phyloP scores from a whole-genome alignment of 1,284 basidiomycete genomes.

The Tilletia horrida region DNA sequence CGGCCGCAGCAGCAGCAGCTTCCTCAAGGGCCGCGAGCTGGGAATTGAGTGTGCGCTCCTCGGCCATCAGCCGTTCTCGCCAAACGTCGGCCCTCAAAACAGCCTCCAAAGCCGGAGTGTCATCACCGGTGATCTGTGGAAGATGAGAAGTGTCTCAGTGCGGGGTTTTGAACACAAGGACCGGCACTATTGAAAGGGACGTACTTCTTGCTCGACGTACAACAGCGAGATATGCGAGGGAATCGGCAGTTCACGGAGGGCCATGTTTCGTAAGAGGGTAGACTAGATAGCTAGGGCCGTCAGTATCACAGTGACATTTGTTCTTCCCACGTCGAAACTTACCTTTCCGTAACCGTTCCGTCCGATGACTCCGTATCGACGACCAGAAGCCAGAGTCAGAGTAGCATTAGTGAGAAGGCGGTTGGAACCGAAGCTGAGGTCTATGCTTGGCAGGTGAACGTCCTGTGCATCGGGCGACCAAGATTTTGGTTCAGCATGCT shows the following conservation, averaged over 20 bases:
- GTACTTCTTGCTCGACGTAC: constrained; percentile 88
- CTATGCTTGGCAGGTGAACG: constrained; percentile 90
- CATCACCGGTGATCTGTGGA: constrained; percentile 72
- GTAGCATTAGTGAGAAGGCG: constrained; percentile 72
- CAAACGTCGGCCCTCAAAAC: constrained; percentile 69
- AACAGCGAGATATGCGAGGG: constrained; percentile 84
- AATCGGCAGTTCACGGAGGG: constrained; percentile 82
- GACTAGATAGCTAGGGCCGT: constrained; percentile 58
- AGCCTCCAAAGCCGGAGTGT: constrained; percentile 84
- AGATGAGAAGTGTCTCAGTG: background rate
- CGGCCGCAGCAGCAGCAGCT: constrained; percentile 33
- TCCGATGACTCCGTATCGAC: constrained; percentile 61
- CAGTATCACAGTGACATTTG: background rate
- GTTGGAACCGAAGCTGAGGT: constrained; percentile 70
- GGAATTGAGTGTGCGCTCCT: constrained; percentile 43
- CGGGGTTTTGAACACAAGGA: background rate
- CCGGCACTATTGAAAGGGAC: too few relatives aligned
- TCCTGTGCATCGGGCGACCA: constrained; percentile 58
- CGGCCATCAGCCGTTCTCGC: constrained; percentile 48
- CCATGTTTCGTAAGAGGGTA: constrained; percentile 90
- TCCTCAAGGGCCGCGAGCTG: constrained; percentile 49
- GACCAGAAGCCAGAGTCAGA: constrained; percentile 33
- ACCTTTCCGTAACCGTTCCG: constrained; percentile 82
- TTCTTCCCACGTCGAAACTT: background rate
- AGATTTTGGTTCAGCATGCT: background rate